A percentile compares a stretch with the other conserved stretches of the same genome.
phyloP scores from a whole-genome alignment of 805 yeast species.

The Wickerhamiella shivajii region DNA sequence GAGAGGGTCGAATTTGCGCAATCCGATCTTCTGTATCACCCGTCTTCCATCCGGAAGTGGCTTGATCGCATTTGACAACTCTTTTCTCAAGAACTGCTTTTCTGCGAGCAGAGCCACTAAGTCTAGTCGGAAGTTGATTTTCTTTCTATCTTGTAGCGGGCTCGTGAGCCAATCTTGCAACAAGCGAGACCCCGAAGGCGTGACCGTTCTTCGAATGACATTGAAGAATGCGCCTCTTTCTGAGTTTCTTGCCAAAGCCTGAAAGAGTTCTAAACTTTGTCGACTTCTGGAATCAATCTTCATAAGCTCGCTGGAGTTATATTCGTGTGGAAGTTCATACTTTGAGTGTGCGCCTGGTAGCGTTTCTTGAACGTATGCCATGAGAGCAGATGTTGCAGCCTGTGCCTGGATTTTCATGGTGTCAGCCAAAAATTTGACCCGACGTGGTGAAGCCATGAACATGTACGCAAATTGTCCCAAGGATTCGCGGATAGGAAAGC shows the following conservation, averaged over 20 bases:
- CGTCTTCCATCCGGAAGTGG: conserved; percentile 33
- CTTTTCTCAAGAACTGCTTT: conserved; percentile 35
- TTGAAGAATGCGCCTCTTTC: conserved; percentile 56
- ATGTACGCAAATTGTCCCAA: conserved; percentile 26
- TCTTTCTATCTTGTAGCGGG: conserved; percentile 50
- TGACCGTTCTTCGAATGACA: conserved; percentile 58
- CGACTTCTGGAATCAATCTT: conserved; percentile 51
- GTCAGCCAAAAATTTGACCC: conserved; percentile 13
- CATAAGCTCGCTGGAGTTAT: conserved; percentile 38
- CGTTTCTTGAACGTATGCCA: conserved; percentile 58
- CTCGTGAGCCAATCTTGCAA: conserved; percentile 68
- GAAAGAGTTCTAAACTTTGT: conserved; percentile 42
- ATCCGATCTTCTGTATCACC: conserved; percentile 24
- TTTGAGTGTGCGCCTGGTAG: conserved; percentile 52
- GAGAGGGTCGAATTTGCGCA: conserved; percentile 30
- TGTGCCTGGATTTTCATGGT: conserved; percentile 27
- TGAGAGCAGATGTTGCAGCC: conserved; percentile 45
- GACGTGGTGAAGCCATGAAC: conserved; percentile 28
- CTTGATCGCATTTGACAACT: conserved; percentile 46
- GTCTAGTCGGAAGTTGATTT: conserved; percentile 42
- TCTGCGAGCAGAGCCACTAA: conserved; percentile 32
- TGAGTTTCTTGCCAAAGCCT: conserved; percentile 31
- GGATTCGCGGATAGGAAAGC: conserved; percentile 29
- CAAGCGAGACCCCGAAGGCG: conserved; percentile 70
- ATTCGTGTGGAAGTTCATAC: conserved; percentile 52